Evolutionary conservation across 2,329 filamentous ascomycete species (phyloP).

Genomic region (Trichoderma brevicompactum): DNA sequence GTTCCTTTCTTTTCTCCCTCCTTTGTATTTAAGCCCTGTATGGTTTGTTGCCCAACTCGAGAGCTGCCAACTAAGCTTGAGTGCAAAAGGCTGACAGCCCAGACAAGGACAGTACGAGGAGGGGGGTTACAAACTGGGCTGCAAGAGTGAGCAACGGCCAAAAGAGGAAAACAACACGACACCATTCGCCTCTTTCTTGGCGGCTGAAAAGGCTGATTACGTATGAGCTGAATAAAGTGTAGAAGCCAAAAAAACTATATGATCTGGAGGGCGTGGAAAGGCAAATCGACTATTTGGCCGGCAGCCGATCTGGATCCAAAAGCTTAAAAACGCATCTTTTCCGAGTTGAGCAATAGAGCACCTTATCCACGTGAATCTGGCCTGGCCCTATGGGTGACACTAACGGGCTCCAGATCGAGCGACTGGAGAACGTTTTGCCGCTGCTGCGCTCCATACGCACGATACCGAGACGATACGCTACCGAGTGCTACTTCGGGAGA

Average conservation of each 20-base stretch:
- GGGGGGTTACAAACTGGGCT: conserved; percentile 7
- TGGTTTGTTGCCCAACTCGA: background rate
- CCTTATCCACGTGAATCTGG: conserved; percentile 17
- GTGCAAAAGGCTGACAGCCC: conserved; percentile 7
- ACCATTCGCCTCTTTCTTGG: conserved; percentile 6
- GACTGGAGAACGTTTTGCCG: conserved; percentile 8
- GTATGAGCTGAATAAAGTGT: conserved; percentile 21
- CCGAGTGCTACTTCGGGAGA: conserved; percentile 10
- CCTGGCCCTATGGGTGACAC: conserved; percentile 13
- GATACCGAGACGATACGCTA: conserved; percentile 10
- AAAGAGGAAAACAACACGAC: conserved; percentile 5
- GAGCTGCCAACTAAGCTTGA: background rate
- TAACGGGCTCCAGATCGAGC: conserved; percentile 24
- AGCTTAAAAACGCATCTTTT: conserved; percentile 16
- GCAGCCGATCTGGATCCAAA: conserved; percentile 27
- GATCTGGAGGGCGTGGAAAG: conserved; percentile 13
- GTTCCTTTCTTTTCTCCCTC: background rate
- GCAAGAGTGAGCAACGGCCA: conserved; percentile 14
- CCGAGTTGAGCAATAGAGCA: conserved; percentile 15
- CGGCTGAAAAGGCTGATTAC: conserved; percentile 24
- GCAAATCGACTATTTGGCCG: conserved; percentile 20
- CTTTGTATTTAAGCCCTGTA: background rate
- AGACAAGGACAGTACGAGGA: conserved; percentile 15
- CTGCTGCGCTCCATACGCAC: background rate
- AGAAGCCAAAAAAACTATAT: conserved; percentile 18